Base-by-base conservation (phyloP, 257 asterid species). In the Linaria vulgaris region DNA sequence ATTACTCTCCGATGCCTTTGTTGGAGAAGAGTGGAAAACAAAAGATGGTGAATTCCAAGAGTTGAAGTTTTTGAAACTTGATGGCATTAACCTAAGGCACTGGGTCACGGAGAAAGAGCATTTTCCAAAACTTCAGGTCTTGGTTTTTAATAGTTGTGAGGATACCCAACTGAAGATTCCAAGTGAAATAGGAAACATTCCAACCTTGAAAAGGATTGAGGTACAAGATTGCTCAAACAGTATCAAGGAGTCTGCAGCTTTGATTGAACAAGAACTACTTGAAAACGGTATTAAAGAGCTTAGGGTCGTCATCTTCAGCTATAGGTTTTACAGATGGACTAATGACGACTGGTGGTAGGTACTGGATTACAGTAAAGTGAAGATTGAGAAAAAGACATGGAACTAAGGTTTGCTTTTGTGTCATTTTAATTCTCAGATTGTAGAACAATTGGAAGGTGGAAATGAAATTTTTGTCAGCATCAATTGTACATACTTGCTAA, bases 41-140 rank as follows among this genome's bases (percentile, higher is more conserved):
- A 37, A 6, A 12, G 43, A 63, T 9, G 43, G 37, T 16, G 56
- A 19, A 17, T 71, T 71, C 31, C 34, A 41, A 16, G 23, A 71
- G 14, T 67, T 71, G 20, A 71, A 46, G 52, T 9, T 58, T 34
- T 60, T 69, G 74, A 51, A 41, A 50, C 44, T 69, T 30, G 15
- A 60, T 4, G 15, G 21, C 17, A 13, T 25, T 39, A 44, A 38
- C 24, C 49, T 69, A 13, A 22, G 4, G 13, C 31, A 12, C 22
- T 69, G 74, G 74, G n/a, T 4, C 9, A 65, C 68, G 27, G 10
- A 15, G 0, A n/a, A 12, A 4, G 31, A 37, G 44, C 52, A 61
- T 31, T 69, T 69, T 27, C 74, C 74, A 6, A 41, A 20, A 17
- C 64, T 67, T 46, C 30, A 56, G 55, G 30, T 38, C 10, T 30